A percentile compares a stretch with the other conserved stretches of the same genome.
Evolutionary conservation across 257 asterid genomes (phyloP).

Genomic region (Penstemon newberryi): DNA sequence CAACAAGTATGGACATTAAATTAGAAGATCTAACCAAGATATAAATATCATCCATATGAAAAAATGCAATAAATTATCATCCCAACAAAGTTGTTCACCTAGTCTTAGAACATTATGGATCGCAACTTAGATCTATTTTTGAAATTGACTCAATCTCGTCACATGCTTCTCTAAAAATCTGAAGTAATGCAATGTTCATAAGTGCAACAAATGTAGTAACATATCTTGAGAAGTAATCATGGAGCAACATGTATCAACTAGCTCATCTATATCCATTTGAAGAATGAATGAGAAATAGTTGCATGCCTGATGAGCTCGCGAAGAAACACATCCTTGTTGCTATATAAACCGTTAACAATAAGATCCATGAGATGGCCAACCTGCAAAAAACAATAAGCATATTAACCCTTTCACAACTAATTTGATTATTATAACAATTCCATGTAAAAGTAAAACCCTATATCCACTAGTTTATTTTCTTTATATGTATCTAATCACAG

Average conservation of each 20-base stretch:
- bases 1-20: background rate
- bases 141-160: no score
- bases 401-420: constrained; percentile 1
- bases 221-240: no score
- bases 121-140: background rate
- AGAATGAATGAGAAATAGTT: background rate
- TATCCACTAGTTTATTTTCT: no score
- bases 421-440: background rate
- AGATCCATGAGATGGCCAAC: constrained; percentile 99
- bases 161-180: no score
- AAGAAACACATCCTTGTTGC: constrained; percentile 31
- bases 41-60: background rate
- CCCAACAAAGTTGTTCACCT: background rate
- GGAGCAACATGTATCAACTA: background rate
- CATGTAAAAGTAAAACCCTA: no score
- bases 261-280: constrained; percentile 3
- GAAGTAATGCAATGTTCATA: no score
- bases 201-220: no score
- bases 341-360: constrained; percentile 87
- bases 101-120: background rate
- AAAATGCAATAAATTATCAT: no score
- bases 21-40: background rate
- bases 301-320: constrained; percentile 92
- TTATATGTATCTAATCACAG: no score
- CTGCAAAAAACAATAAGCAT: constrained; percentile 41